A percentile compares a stretch with the other conserved stretches of the same genome.
These are phyloP conservation scores for Penicillium sp. DNA, from an alignment of 2,329 filamentous ascomycete species.

Conservation along the genomic window DNA sequence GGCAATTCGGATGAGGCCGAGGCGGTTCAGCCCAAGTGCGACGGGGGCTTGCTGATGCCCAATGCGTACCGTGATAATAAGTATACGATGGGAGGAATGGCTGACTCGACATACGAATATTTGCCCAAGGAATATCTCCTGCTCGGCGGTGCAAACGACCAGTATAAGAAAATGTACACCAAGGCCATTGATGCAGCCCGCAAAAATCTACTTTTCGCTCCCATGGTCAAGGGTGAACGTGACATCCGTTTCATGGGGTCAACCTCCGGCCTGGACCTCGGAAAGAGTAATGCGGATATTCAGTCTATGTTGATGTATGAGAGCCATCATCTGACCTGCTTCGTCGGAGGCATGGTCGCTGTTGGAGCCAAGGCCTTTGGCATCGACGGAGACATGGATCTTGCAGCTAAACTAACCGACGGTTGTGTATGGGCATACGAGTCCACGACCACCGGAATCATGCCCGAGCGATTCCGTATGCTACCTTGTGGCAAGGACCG, in stretches of 20 bases:
- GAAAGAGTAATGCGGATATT: constrained; percentile 15
- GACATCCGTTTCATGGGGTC: constrained; percentile 46
- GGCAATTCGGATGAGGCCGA: background rate
- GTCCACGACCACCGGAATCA: constrained; percentile 57
- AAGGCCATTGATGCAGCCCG: constrained; percentile 40
- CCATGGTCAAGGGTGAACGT: constrained; percentile 44
- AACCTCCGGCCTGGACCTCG: constrained; percentile 23
- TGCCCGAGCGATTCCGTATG: constrained; percentile 60
- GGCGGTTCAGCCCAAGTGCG: constrained; percentile 31
- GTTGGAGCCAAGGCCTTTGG: constrained; percentile 60
- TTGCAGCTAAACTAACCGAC: constrained; percentile 59
- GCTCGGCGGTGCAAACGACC: constrained; percentile 44
- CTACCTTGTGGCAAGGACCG: constrained; percentile 49
- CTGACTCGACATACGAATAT: constrained; percentile 53
- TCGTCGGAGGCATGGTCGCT: constrained; percentile 63
- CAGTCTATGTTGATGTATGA: constrained; percentile 47
- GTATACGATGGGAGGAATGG: constrained; percentile 46
- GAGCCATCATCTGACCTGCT: constrained; percentile 60
- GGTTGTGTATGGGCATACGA: constrained; percentile 66
- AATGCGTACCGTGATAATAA: constrained; percentile 32
- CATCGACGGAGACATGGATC: constrained; percentile 54
- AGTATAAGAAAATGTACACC: constrained; percentile 48
- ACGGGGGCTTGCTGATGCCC: constrained; percentile 40
- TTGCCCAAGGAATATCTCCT: constrained; percentile 52
- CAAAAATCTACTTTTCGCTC: constrained; percentile 45